Percentiles rank a stretch among this genome's conserved stretches.
These are phyloP conservation scores for Populus nigra DNA, from an alignment of 345 rosid species.

Conservation along the genomic window DNA sequence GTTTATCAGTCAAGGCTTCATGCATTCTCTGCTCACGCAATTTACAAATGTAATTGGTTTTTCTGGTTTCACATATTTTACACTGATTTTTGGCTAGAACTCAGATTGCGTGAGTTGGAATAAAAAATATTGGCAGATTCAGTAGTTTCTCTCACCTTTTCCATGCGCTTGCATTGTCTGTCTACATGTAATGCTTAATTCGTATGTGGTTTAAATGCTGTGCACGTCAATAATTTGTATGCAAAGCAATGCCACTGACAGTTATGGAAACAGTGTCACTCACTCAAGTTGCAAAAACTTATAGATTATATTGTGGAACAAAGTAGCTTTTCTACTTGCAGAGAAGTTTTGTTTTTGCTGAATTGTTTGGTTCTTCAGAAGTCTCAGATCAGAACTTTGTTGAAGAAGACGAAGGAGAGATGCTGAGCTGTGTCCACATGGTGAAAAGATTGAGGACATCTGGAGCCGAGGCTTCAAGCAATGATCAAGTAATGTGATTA, in stretches of 20 bases:
- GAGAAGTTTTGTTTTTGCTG: not conserved
- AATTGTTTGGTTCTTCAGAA: slow-evolving; percentile 43
- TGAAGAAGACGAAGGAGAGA: slow-evolving; percentile 36
- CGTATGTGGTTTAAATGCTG: not conserved
- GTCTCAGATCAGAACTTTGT: slow-evolving; percentile 74
- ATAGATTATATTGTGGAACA: not conserved
- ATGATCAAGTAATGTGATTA: slow-evolving; percentile 29
- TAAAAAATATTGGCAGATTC: not conserved
- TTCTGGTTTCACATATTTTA: not conserved
- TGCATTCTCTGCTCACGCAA: not conserved
- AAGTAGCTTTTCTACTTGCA: not conserved
- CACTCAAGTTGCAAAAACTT: not conserved
- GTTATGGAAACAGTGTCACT: not conserved
- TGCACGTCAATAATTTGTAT: not conserved
- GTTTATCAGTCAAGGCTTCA: not conserved
- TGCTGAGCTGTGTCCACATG: slow-evolving; percentile 11
- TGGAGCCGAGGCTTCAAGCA: slow-evolving; percentile 19
- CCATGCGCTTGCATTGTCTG: too few relatives aligned
- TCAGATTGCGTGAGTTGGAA: not conserved
- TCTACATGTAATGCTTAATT: not conserved
- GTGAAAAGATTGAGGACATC: slow-evolving; percentile 35
- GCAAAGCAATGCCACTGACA: not conserved
- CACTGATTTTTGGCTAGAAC: not conserved
- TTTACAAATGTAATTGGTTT: not conserved
- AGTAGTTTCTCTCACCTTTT: too few relatives aligned